Percentiles rank a stretch among this genome's conserved stretches.
These are phyloP conservation scores for Hevea brasiliensis DNA, from an alignment of 345 rosid genomes.

Conservation along the genomic window DNA sequence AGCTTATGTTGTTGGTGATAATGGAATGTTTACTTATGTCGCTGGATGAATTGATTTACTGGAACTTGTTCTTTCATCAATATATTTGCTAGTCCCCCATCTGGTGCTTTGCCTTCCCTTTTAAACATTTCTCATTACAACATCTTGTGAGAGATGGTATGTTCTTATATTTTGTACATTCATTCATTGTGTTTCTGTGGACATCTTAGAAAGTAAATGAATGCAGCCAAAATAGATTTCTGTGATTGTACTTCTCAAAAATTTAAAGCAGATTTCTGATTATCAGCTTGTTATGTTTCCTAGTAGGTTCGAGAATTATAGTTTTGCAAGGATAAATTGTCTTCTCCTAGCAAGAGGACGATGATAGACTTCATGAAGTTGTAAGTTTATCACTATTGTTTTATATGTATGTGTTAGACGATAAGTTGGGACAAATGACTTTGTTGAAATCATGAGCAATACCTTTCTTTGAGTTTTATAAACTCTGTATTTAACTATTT, in stretches of 20 bases:
- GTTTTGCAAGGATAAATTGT: constrained; percentile 28
- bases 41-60: not conserved
- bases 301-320: constrained; percentile 6
- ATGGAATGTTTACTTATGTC: not conserved
- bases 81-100: constrained; percentile 2
- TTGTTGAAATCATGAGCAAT: not conserved
- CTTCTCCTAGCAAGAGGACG: constrained; percentile 64
- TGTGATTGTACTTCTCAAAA: not conserved
- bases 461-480: not conserved
- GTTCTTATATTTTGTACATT: not conserved
- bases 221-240: not conserved
- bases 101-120: not conserved
- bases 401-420: not conserved
- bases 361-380: constrained; percentile 64
- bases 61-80: not conserved
- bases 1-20: not conserved
- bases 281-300: not conserved
- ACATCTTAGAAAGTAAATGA: not conserved
- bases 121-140: not conserved
- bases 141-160: not conserved
- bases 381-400: constrained; percentile 33
- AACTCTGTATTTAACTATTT: not conserved
- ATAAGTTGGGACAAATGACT: not conserved
- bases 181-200: not conserved
- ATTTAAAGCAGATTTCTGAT: not conserved